Base-by-base conservation (phyloP, 2,329 filamentous ascomycete genomes). In the Neobulgaria alba region DNA sequence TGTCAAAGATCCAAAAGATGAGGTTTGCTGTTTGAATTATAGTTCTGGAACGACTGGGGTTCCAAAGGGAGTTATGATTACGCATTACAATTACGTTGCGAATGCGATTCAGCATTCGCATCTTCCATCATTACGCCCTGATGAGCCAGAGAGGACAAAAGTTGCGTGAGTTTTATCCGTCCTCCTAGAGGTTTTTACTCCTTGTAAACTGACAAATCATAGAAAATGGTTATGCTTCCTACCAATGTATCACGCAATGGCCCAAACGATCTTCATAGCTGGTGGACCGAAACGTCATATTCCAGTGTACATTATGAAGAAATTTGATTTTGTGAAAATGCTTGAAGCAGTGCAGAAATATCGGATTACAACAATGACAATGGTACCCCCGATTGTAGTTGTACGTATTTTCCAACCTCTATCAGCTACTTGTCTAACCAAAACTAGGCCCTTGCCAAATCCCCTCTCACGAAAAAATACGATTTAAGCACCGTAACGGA, bases 41-140 rank as follows among this genome's bases (percentile, higher is more conserved):
- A 84, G 77, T 49, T 81, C 75, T 10, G 82, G 86, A 3, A 93
- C 87, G 1, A 93, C 87, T 0, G 86, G 87, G 5, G 70, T 87
- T 3, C 85, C 86, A 8, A 93, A 93, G 59, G 87, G 87, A 9
- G 86, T 92, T 10, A 83, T 85, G 74, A 71, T 56, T 14, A 51
- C 52, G 2, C 53, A 56, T 41, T 46, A 42, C 16, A 43, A 45
- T 10, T 57, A 54, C 34, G 43, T 57, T 23, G 47, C 48, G 23
- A 46, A 40, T 36, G 31, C 38, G 8, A 41, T 42, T 21, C 80
- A 85, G 61, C 60, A 69, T 26, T 59, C 59, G 1, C 56, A 64
- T 18, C 63, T 72, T 4, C 78, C 85, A 35, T 65, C 63, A 3
- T 66, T 66, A 0, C 67, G 75, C 39, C 61, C 83, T 36, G 65